Percentiles rank a stretch among this genome's conserved stretches.
Conservation (phyloP, 331 rosid species). For the Pyrus hybrid region DNA sequence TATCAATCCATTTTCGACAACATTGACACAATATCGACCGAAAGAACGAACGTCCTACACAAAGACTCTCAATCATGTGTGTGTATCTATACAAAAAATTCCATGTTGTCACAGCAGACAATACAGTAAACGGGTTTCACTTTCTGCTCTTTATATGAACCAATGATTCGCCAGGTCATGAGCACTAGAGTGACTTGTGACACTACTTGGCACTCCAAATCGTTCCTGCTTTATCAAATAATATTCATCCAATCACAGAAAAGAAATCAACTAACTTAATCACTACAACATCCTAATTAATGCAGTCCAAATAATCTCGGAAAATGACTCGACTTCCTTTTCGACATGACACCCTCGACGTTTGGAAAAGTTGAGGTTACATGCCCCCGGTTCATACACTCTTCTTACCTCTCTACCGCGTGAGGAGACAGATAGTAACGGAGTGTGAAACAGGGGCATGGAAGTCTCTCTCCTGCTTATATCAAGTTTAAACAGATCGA, state of each 20-base stretch:
- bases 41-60: too few relatives aligned
- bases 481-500: neutral
- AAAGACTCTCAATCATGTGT: too few relatives aligned
- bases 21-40: too few relatives aligned
- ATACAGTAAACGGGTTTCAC: conserved; percentile 22
- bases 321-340: neutral
- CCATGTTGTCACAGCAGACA: conserved; percentile 19
- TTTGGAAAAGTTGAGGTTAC: neutral
- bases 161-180: conserved; percentile 18
- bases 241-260: neutral
- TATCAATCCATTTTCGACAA: too few relatives aligned
- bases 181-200: conserved; percentile 20
- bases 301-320: neutral
- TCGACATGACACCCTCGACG: neutral
- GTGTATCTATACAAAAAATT: conserved; percentile 16
- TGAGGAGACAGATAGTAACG: too few relatives aligned
- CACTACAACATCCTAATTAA: neutral
- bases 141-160: conserved; percentile 27
- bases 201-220: conserved; percentile 5
- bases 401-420: too few relatives aligned
- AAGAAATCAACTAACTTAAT: neutral
- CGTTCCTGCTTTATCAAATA: neutral
- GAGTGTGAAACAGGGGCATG: too few relatives aligned
- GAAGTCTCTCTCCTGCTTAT: neutral
- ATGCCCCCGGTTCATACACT: too few relatives aligned